Evolutionary conservation across 352 stramenopile species (phyloP).

Genomic region (Pythium phragmitis): DNA sequence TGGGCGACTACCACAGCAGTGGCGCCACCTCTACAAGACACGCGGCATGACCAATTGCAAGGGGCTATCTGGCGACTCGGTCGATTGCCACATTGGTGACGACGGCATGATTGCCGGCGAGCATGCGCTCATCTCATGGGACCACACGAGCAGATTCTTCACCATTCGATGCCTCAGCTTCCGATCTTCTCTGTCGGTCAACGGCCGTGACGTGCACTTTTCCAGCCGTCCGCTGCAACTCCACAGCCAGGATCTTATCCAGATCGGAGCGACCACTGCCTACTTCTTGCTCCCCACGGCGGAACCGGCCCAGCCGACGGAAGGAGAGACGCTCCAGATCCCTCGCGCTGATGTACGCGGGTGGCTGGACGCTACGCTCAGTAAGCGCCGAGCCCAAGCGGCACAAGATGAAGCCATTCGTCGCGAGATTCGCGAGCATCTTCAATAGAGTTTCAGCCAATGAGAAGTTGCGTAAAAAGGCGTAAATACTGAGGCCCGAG

Average conservation of each 20-base stretch:
- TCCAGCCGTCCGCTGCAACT: conserved; percentile 46
- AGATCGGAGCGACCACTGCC: conserved; percentile 66
- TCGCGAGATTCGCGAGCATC: conserved; percentile 11
- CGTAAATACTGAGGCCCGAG: conserved; percentile 14
- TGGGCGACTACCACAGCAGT: conserved; percentile 52
- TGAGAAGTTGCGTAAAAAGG: neutral
- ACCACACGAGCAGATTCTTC: conserved; percentile 42
- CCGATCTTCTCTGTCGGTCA: conserved; percentile 56
- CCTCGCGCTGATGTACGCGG: conserved; percentile 30
- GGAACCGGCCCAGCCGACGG: neutral
- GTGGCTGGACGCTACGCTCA: conserved; percentile 33
- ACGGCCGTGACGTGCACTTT: conserved; percentile 53
- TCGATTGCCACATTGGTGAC: conserved; percentile 78
- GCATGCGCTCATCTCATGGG: conserved; percentile 75
- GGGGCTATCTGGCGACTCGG: conserved; percentile 45
- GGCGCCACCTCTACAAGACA: conserved; percentile 58
- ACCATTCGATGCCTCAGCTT: conserved; percentile 70
- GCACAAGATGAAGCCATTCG: conserved; percentile 26
- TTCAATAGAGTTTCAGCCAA: conserved; percentile 21
- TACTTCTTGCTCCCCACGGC: conserved; percentile 68
- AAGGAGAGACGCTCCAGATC: neutral
- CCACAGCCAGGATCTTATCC: conserved; percentile 52
- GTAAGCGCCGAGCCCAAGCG: conserved; percentile 26
- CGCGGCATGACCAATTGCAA: conserved; percentile 44
- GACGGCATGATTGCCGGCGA: conserved; percentile 51